Percentiles rank a stretch among this genome's conserved stretches.
phyloP scores from a whole-genome alignment of 108 stramenopile species.

The Skeletonema potamos region DNA sequence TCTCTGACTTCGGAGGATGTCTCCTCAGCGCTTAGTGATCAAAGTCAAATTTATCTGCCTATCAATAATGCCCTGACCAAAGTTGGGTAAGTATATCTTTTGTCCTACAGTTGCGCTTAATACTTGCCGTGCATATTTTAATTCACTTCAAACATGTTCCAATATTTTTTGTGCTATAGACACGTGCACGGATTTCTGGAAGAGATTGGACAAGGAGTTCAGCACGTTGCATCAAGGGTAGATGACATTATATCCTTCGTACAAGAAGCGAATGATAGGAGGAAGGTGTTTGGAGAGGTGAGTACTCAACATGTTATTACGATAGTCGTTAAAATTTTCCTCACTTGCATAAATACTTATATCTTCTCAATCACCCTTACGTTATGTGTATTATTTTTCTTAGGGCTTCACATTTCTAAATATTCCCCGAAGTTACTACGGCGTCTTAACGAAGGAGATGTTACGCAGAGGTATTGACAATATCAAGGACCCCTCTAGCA shows the following conservation, averaged over 20 bases:
- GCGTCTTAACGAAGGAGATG: conserved; percentile 53
- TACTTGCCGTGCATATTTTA: not conserved
- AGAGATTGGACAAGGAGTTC: conserved; percentile 88
- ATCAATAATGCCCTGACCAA: conserved; percentile 89
- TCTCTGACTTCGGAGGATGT: conserved; percentile 42
- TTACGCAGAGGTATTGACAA: conserved; percentile 18
- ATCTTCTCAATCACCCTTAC: not conserved
- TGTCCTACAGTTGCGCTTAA: not conserved
- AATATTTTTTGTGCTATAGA: conserved; percentile 6
- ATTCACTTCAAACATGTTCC: conserved; percentile 1
- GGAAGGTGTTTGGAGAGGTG: conserved; percentile 73
- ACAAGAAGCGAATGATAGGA: conserved; percentile 71
- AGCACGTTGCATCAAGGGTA: conserved; percentile 87
- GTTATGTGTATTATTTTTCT: not conserved
- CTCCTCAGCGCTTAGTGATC: conserved; percentile 61
- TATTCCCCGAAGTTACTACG: conserved; percentile 88
- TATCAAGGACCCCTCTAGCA: not conserved
- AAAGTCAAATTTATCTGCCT: conserved; percentile 87
- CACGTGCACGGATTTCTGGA: conserved; percentile 88
- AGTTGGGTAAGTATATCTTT: conserved; percentile 56
- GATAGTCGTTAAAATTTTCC: conserved; percentile 10
- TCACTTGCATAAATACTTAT: not conserved
- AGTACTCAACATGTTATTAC: not conserved
- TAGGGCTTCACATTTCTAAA: conserved; percentile 83
- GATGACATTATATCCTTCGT: conserved; percentile 78